Evolutionary conservation across 1,139 yeast species (phyloP).

Genomic region (Nakaseomyces sp.): DNA sequence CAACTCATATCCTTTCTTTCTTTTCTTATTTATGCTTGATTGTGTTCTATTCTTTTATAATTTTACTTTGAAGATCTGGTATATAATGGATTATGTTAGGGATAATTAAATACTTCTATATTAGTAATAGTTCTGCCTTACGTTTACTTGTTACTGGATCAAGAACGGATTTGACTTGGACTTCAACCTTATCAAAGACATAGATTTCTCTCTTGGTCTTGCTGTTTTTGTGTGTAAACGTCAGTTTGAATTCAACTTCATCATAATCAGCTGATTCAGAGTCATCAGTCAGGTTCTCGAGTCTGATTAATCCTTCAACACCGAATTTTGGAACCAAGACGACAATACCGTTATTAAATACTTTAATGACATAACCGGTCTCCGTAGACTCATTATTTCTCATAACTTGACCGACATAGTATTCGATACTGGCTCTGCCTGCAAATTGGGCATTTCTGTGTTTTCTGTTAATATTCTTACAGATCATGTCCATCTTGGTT

Average conservation of each 20-base stretch:
- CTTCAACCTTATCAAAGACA: conserved; percentile 80
- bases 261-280: conserved; percentile 56
- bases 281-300: conserved; percentile 64
- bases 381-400: conserved; percentile 64
- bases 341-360: conserved; percentile 90
- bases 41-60: background rate
- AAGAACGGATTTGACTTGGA: conserved; percentile 68
- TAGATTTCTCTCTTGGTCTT: conserved; percentile 45
- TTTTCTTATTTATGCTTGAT: background rate
- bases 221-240: conserved; percentile 40
- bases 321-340: conserved; percentile 96
- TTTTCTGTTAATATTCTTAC: conserved; percentile 81
- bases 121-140: conserved; percentile 65
- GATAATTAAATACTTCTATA: conserved; percentile 29
- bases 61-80: background rate
- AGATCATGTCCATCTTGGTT: conserved; percentile 79
- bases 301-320: conserved; percentile 82
- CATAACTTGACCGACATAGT: conserved; percentile 96
- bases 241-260: conserved; percentile 68
- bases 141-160: conserved; percentile 91
- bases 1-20: no score
- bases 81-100: no score
- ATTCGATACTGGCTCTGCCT: conserved; percentile 95
- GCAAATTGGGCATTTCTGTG: conserved; percentile 99
- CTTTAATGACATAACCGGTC: conserved; percentile 87